Percentiles rank a stretch among this genome's conserved stretches.
These are phyloP conservation scores for Mortierella sp. DNA, from an alignment of 371 early-diverging fungal genomes.

Conservation along the genomic window DNA sequence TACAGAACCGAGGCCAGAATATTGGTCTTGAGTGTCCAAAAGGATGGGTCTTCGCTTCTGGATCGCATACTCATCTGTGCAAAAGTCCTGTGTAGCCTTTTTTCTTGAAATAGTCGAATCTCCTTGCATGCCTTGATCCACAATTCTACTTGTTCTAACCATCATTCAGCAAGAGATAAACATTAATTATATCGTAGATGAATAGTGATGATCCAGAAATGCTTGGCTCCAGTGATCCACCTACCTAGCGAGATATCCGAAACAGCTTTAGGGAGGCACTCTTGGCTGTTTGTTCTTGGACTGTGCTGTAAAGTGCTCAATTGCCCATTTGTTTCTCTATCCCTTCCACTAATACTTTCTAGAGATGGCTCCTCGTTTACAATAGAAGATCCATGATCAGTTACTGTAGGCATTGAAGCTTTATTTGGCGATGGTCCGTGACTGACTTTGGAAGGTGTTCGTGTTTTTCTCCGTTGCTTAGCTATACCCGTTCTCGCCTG, in stretches of 20 bases:
- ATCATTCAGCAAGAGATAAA: background rate
- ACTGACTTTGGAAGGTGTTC: too few species aligned
- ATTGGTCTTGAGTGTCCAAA: slow-evolving; percentile 12
- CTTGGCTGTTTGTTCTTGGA: too few species aligned
- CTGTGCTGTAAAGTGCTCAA: background rate
- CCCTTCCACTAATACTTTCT: background rate
- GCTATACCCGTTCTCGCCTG: background rate
- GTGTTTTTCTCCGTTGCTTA: background rate
- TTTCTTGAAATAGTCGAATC: slow-evolving; percentile 19
- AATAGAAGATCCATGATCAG: background rate
- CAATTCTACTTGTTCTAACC: slow-evolving; percentile 21
- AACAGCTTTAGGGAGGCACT: too few species aligned
- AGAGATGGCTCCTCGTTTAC: background rate
- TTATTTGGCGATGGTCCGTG: background rate
- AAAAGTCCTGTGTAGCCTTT: background rate
- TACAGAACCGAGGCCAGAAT: slow-evolving; percentile 18
- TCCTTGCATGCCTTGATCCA: slow-evolving; percentile 27
- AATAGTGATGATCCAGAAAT: background rate
- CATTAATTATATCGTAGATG: too few species aligned
- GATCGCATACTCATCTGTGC: background rate
- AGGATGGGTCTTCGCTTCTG: background rate
- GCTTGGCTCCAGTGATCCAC: background rate
- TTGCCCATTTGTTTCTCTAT: background rate
- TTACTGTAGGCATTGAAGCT: background rate
- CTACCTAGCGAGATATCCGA: background rate